Evolutionary conservation across 176 grass and related monocot genomes (phyloP), one percentile per base, ranked within the genome.

Genomic region (Musa acuminata): DNA sequence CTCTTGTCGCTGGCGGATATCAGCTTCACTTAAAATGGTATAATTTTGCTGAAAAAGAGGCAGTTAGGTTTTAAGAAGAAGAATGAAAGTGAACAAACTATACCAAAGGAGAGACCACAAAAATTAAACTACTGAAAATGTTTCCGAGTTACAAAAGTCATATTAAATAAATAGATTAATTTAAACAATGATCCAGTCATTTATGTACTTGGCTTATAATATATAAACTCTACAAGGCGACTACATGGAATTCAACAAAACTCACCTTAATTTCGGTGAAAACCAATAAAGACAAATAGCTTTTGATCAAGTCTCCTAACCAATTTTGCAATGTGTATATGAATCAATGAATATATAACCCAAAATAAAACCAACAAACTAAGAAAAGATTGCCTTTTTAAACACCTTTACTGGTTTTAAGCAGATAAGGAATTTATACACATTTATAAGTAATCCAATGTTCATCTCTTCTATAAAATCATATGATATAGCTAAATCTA

Each of bases 1-100:
- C 14, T 69, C 67, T 49, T 49, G 14, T 49, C 19, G 67, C 27
- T n/a, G 67, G 7, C 13, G 67, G 27, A 69, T 69, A 69, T 69
- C 67, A 50, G 16, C 67, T 69, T 69, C 67, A 49, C 67, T 69
- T 19, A 69, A 19, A 19, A 69, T 19, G 16, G 14, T 69, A 69
- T 49, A 69, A 11, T 10, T 69, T 49, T 69, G 12, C 67, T 69
- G 67, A 27, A 43, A 69, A 60, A 60, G 2, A 8, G 57, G 8
- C 57, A 60, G 16, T 6, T n/a, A 43, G 35, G 35, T 43, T 43
- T 43, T 6, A 43, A 43, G 35, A 6, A 43, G 35, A 43, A 43
- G 35, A 60, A 60, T 60, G 17, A 60, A 60, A 60, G 16, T 16
- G 55, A 57, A 3, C 16, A 59, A 59, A 6, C n/a, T 60, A 60